phyloP scores from a whole-genome alignment of 2,329 filamentous ascomycete genomes.

The Malbranchea zuffiana region DNA sequence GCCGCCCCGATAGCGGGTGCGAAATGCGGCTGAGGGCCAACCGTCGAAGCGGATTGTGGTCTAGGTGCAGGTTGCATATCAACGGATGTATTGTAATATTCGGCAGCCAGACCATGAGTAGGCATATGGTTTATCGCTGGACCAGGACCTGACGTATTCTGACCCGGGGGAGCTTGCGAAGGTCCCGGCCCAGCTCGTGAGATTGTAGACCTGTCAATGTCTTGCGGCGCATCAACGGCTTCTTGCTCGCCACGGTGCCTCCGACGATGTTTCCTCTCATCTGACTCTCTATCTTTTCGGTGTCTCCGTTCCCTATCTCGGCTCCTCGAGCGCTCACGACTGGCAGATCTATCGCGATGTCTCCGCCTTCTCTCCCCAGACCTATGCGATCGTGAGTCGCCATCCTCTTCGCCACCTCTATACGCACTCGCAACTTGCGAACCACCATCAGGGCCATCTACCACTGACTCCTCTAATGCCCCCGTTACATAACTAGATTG shows the following conservation, averaged over 20 bases:
- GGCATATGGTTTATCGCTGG: constrained; percentile 8
- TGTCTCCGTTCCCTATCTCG: constrained; percentile 3
- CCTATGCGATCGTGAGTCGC: constrained; percentile 11
- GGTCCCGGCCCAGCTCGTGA: not conserved
- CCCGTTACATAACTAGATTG: constrained; percentile 30
- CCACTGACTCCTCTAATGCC: constrained; percentile 20
- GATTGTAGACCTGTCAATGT: not conserved
- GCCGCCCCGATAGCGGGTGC: constrained; percentile 41
- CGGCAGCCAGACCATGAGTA: constrained; percentile 45
- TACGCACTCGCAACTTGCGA: not conserved
- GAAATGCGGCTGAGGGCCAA: constrained; percentile 47
- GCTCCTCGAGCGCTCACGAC: not conserved
- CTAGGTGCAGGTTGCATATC: constrained; percentile 49
- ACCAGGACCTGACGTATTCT: no score
- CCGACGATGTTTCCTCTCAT: not conserved
- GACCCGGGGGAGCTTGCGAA: constrained; percentile 1
- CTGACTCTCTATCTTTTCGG: constrained; percentile 1
- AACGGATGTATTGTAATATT: constrained; percentile 54
- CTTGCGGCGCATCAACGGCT: not conserved
- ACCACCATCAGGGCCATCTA: constrained; percentile 21
- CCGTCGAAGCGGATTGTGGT: constrained; percentile 39
- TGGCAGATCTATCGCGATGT: not conserved
- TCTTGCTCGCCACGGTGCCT: not conserved
- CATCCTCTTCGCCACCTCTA: constrained; percentile 7
- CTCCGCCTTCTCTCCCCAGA: constrained; percentile 4